A percentile compares a stretch with the other conserved stretches of the same genome.
Conservation (phyloP, 2,329 filamentous ascomycete genomes). For the Alternaria sp. region DNA sequence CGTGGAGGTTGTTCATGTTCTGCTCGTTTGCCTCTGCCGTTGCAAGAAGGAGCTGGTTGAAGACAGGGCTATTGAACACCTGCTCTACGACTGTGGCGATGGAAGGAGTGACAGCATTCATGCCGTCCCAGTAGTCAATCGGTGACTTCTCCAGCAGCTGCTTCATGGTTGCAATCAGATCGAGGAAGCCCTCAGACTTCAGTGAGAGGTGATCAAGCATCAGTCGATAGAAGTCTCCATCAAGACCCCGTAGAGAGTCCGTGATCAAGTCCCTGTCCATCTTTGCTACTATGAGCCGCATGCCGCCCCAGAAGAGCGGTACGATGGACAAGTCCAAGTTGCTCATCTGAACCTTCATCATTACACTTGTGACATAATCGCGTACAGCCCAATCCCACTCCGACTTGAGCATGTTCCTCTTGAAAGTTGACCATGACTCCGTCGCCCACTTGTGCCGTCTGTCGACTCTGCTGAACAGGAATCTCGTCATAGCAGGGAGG, state of each 20-base stretch:
- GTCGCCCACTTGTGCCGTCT: slow-evolving; percentile 71
- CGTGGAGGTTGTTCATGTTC: slow-evolving; percentile 64
- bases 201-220: slow-evolving; percentile 68
- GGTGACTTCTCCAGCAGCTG: slow-evolving; percentile 76
- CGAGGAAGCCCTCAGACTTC: slow-evolving; percentile 62
- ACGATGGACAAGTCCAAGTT: slow-evolving; percentile 62
- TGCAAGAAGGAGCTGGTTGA: slow-evolving; percentile 65
- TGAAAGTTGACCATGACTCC: slow-evolving; percentile 70
- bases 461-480: slow-evolving; percentile 77
- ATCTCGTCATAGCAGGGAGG: slow-evolving; percentile 82
- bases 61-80: slow-evolving; percentile 74
- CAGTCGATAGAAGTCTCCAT: slow-evolving; percentile 69
- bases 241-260: slow-evolving; percentile 78
- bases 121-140: slow-evolving; percentile 84
- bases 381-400: slow-evolving; percentile 90
- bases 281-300: slow-evolving; percentile 74
- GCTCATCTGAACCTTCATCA: slow-evolving; percentile 66
- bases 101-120: slow-evolving; percentile 80
- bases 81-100: slow-evolving; percentile 83
- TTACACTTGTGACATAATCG: slow-evolving; percentile 71
- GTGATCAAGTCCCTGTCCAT: slow-evolving; percentile 77
- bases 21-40: slow-evolving; percentile 52
- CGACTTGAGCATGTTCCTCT: slow-evolving; percentile 67
- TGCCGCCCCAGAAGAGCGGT: slow-evolving; percentile 78
- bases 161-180: slow-evolving; percentile 73